Evolutionary conservation across 306 rosid species (phyloP).

Genomic region (cucumber (Cucumis sativus)): Cucumber_9930_V3 NC_026655.2:6857001-6857500

Average conservation of each 20-base stretch:
- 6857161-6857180: too few relatives aligned
- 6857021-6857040: neutral
- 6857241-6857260: too few relatives aligned
- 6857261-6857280: too few relatives aligned
- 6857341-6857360: neutral
- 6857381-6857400: neutral
- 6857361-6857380: neutral
- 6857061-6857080: neutral
- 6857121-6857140: too few relatives aligned
- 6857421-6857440: too few relatives aligned
- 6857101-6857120: neutral
- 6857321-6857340: neutral
- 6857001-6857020: neutral
- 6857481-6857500: neutral
- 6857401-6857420: neutral
- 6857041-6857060: neutral
- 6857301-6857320: neutral
- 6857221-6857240: too few relatives aligned
- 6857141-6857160: too few relatives aligned
- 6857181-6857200: too few relatives aligned
- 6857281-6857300: neutral
- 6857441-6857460: neutral
- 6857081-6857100: neutral
- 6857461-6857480: neutral
- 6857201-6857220: too few relatives aligned